Evolutionary conservation across 2,329 filamentous ascomycete species (phyloP).

Genomic region (Akanthomyces uredinophilus): DNA sequence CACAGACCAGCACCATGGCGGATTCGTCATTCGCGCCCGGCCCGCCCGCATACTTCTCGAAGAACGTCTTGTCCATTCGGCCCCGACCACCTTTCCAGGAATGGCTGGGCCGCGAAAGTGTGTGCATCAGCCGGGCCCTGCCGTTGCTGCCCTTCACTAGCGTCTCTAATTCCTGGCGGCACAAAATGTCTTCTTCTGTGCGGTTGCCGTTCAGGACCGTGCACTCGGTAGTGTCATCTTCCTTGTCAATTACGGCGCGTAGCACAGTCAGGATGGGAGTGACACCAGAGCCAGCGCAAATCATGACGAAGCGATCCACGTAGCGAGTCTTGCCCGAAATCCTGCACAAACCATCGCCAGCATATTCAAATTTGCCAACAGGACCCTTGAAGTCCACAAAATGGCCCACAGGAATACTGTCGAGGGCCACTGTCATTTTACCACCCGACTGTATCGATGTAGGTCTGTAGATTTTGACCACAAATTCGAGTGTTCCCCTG

Average conservation of each 20-base stretch:
- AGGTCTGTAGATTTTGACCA: conserved; percentile 75
- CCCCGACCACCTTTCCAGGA: neutral
- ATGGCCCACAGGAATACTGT: conserved; percentile 65
- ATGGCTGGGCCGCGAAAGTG: neutral
- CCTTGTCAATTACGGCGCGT: conserved; percentile 63
- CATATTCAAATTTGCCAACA: conserved; percentile 78
- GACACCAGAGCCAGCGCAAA: conserved; percentile 83
- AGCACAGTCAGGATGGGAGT: conserved; percentile 88
- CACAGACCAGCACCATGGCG: conserved; percentile 66
- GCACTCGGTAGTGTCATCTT: conserved; percentile 60
- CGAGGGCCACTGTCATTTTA: conserved; percentile 76
- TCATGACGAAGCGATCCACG: conserved; percentile 72
- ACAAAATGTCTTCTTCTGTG: conserved; percentile 71
- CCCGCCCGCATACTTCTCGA: neutral
- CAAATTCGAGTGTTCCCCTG: conserved; percentile 62
- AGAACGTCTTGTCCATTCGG: neutral
- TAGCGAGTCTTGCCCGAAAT: conserved; percentile 52
- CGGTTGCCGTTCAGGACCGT: conserved; percentile 76
- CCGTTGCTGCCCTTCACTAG: neutral
- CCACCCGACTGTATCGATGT: conserved; percentile 52
- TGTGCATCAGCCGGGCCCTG: neutral
- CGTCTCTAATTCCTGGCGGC: neutral
- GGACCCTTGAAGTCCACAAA: conserved; percentile 83
- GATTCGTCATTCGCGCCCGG: neutral
- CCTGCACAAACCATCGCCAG: conserved; percentile 58